Percentiles rank a stretch among this genome's conserved stretches.
Conservation (phyloP, 305 asterid species). For the Lippia alba region DNA sequence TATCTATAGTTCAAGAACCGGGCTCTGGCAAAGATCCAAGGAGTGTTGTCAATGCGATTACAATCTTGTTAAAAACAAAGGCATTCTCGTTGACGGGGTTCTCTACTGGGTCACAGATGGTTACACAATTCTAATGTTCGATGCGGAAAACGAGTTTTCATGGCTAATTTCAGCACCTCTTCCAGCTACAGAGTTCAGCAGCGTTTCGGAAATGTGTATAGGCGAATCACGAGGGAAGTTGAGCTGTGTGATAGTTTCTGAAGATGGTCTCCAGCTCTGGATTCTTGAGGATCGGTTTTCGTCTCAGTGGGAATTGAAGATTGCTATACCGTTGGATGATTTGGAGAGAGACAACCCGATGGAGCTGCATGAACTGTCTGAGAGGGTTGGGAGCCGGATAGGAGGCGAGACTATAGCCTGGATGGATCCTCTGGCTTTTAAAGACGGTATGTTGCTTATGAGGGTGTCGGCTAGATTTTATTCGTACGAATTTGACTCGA, state of each 20-base stretch:
- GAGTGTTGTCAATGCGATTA: constrained; percentile 46
- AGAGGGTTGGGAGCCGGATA: constrained; percentile 32
- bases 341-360: constrained; percentile 47
- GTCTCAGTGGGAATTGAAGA: constrained; percentile 51
- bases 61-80: constrained; percentile 48
- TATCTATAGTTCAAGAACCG: constrained; percentile 52
- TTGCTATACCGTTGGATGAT: constrained; percentile 40
- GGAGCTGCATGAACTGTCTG: constrained; percentile 34
- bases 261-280: constrained; percentile 68
- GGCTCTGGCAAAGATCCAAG: constrained; percentile 51
- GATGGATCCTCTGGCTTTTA: constrained; percentile 59
- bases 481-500: constrained; percentile 43
- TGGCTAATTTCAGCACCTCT: constrained; percentile 55
- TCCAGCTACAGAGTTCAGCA: constrained; percentile 38
- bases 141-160: constrained; percentile 52
- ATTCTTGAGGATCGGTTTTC: constrained; percentile 52
- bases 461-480: constrained; percentile 43
- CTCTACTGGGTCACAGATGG: constrained; percentile 70
- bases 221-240: constrained; percentile 62
- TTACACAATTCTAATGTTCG: constrained; percentile 59
- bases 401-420: constrained; percentile 28
- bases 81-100: constrained; percentile 47
- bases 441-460: constrained; percentile 56
- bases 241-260: constrained; percentile 49
- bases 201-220: constrained; percentile 57